Conservation (phyloP, 1,284 basidiomycete species). For the Cutaneotrichosporon cyanovorans region DNA sequence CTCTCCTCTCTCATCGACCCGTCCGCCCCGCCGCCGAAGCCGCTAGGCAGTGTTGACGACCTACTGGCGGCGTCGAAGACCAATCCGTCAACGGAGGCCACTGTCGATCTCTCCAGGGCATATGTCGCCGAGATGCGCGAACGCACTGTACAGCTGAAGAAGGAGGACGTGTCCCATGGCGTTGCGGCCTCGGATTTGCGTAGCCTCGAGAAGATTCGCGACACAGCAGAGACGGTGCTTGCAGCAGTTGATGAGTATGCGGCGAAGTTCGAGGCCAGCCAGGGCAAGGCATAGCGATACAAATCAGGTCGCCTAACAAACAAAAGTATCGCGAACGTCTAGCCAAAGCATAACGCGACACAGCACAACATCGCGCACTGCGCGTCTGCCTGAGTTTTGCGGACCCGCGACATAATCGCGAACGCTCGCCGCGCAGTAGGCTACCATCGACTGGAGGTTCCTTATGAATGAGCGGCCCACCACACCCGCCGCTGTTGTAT, state of each 20-base stretch:
- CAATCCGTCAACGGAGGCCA: background rate
- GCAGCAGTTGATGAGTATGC: conserved; percentile 8
- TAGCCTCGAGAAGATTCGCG: conserved; percentile 5
- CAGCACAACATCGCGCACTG: no score
- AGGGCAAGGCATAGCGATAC: no score
- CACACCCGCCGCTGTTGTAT: no score
- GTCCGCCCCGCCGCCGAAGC: background rate
- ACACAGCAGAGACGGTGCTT: conserved; percentile 5
- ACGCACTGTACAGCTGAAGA: background rate
- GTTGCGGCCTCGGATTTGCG: background rate
- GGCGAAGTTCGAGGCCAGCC: background rate
- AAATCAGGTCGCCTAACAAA: no score
- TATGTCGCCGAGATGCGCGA: conserved; percentile 14
- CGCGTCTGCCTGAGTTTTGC: no score
- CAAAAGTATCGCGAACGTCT: no score
- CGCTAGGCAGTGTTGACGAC: background rate
- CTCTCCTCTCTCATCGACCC: conserved; percentile 13
- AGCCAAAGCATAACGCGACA: no score
- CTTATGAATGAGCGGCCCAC: no score
- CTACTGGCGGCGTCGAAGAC: conserved; percentile 1
- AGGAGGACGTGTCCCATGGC: background rate
- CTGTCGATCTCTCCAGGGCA: conserved; percentile 2
- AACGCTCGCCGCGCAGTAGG: no score
- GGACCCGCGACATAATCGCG: no score
- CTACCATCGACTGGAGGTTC: no score